Percentiles rank a stretch among this genome's conserved stretches.
phyloP scores from a whole-genome alignment of 106 monocot species.

The Posidonia australis region DNA sequence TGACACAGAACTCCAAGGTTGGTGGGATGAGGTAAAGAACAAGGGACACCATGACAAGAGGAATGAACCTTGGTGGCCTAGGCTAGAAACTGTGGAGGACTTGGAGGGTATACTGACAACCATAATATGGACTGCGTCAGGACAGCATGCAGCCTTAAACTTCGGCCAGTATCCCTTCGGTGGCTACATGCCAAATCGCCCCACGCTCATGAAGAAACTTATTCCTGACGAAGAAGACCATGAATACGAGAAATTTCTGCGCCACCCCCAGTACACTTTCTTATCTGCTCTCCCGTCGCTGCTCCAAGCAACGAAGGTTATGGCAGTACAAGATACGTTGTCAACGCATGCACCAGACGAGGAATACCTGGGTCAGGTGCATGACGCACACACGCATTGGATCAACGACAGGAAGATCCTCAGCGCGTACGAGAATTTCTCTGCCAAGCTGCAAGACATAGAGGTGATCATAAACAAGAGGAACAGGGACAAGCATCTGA shows the following conservation, averaged over 20 bases:
- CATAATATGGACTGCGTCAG: slow-evolving; percentile 35
- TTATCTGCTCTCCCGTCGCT: slow-evolving; percentile 40
- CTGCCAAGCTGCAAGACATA: slow-evolving; percentile 37
- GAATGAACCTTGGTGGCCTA: slow-evolving; percentile 35
- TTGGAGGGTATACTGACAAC: slow-evolving; percentile 13
- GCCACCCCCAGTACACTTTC: slow-evolving; percentile 16
- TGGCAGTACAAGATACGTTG: slow-evolving; percentile 62
- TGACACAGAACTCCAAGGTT: slow-evolving; percentile 31
- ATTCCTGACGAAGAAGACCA: slow-evolving; percentile 17
- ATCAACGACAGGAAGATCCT: slow-evolving; percentile 19
- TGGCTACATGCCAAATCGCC: slow-evolving; percentile 30
- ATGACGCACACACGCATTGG: slow-evolving; percentile 26
- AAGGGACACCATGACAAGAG: slow-evolving; percentile 24
- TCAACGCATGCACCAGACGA: slow-evolving; percentile 79
- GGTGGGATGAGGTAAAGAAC: slow-evolving; percentile 25
- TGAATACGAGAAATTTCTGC: slow-evolving; percentile 11
- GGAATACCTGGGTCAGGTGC: slow-evolving; percentile 55
- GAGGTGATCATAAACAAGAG: slow-evolving; percentile 50
- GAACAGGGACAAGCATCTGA: slow-evolving; percentile 31
- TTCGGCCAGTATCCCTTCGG: slow-evolving; percentile 33
- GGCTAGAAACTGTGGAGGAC: slow-evolving; percentile 1
- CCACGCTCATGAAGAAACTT: slow-evolving; percentile 12
- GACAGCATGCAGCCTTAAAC: slow-evolving; percentile 27
- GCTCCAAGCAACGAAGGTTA: slow-evolving; percentile 44
- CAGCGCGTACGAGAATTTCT: slow-evolving; percentile 47